Conservation (phyloP, 2,329 filamentous ascomycete genomes). For the Elsinoe australis region DNA sequence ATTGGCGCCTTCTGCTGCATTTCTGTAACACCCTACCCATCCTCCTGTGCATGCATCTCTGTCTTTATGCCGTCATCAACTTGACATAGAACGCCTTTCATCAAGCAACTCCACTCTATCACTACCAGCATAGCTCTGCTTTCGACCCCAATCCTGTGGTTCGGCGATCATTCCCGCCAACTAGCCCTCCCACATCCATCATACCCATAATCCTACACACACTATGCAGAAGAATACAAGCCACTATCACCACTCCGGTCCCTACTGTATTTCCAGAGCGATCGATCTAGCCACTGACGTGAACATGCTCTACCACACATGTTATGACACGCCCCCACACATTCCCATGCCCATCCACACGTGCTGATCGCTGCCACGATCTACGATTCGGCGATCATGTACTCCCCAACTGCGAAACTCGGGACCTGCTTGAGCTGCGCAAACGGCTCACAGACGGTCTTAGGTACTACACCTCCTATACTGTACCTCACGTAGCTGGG, state of each 20-base stretch:
- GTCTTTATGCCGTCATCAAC: conserved; percentile 9
- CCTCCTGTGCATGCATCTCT: background rate
- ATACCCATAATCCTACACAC: too few relatives aligned
- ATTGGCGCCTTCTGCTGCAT: conserved; percentile 5
- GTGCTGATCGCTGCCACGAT: background rate
- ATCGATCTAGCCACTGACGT: too few relatives aligned
- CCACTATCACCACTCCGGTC: too few relatives aligned
- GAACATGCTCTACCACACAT: too few relatives aligned
- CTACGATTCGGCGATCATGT: conserved; percentile 10
- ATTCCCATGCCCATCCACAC: background rate
- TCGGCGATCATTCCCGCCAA: background rate
- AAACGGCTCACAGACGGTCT: too few relatives aligned
- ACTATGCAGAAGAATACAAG: too few relatives aligned
- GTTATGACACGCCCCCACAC: too few relatives aligned
- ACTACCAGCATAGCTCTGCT: background rate
- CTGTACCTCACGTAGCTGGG: too few relatives aligned
- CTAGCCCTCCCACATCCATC: background rate
- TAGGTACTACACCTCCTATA: too few relatives aligned
- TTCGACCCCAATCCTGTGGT: background rate
- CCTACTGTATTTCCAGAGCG: too few relatives aligned
- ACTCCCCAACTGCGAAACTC: too few relatives aligned
- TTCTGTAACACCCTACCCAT: conserved; percentile 13
- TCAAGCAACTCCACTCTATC: conserved; percentile 1
- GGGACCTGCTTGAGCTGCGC: background rate
- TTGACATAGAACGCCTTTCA: background rate